Evolutionary conservation across 805 yeast species (phyloP).

Genomic region (Lipomyces orientalis): DNA sequence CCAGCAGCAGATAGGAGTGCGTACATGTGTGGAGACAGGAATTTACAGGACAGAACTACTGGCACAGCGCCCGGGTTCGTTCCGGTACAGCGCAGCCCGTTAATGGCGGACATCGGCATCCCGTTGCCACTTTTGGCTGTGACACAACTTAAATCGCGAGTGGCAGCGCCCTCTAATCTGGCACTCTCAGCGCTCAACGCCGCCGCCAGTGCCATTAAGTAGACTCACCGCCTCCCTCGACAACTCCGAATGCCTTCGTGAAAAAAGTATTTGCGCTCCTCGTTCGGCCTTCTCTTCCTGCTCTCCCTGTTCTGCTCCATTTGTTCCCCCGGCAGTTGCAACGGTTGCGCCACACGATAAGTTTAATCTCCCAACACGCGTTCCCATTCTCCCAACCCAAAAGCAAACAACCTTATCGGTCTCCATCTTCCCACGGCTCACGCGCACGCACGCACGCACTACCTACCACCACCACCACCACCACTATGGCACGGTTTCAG

Average conservation of each 20-base stretch:
- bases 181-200: no score
- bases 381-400: background rate
- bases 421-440: background rate
- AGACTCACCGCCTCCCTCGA: background rate
- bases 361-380: background rate
- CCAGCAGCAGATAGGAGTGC: no score
- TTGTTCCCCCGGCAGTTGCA: background rate
- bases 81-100: background rate
- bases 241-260: no score
- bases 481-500: background rate
- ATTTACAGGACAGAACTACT: background rate
- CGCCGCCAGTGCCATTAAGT: no score
- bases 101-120: background rate
- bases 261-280: background rate
- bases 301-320: background rate
- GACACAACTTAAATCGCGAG: background rate
- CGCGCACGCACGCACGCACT: background rate
- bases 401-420: background rate
- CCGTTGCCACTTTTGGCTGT: background rate
- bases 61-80: background rate
- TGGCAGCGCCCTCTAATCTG: no score
- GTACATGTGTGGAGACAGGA: background rate
- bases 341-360: background rate
- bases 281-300: background rate
- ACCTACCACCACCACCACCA: background rate